These are phyloP conservation scores for Chaetomium strumarium DNA, from an alignment of 2,329 filamentous ascomycete genomes.

Conservation along the genomic window DNA sequence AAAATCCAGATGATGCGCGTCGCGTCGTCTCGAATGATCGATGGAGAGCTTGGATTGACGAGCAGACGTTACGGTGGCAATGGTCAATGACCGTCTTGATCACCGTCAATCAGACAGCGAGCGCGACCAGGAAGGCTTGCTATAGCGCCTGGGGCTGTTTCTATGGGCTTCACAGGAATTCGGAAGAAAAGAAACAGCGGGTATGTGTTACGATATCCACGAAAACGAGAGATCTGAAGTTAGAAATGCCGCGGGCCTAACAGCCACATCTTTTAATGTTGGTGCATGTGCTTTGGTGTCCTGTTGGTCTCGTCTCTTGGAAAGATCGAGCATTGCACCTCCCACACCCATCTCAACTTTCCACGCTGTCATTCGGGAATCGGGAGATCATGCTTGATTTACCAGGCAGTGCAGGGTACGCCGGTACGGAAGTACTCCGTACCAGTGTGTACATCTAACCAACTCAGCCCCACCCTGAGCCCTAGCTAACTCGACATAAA, in stretches of 20 bases:
- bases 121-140: slow-evolving; percentile 11
- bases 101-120: background rate
- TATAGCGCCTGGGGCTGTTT: slow-evolving; percentile 7
- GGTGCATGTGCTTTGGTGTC: background rate
- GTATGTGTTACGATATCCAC: no score
- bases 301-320: background rate
- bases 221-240: background rate
- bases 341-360: slow-evolving; percentile 18
- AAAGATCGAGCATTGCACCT: no score
- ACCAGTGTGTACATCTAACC: no score
- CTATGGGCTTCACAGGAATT: background rate
- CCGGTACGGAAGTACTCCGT: no score
- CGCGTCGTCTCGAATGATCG: no score
- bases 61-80: background rate
- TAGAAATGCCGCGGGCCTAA: background rate
- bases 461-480: slow-evolving; percentile 10
- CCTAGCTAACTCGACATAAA: slow-evolving; percentile 1
- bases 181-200: background rate
- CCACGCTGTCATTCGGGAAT: slow-evolving; percentile 24
- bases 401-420: slow-evolving; percentile 3
- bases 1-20: no score
- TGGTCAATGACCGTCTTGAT: background rate
- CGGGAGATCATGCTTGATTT: no score
- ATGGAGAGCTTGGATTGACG: no score
- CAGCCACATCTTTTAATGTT: background rate